Base-by-base conservation (phyloP, 2,329 filamentous ascomycete genomes). In the Helotiales sp. region DNA sequence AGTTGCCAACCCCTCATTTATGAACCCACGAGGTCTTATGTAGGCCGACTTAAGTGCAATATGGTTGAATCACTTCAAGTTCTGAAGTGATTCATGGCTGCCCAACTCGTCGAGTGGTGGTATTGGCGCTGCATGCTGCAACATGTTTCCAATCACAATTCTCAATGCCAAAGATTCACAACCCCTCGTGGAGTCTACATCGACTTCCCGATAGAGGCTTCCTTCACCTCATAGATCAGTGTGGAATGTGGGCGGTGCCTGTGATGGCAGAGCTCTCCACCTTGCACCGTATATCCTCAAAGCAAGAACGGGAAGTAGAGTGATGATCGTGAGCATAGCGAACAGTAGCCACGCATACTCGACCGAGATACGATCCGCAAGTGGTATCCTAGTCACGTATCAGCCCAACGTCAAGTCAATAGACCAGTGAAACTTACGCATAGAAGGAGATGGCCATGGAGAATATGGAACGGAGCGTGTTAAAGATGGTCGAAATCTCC, bases 391-490 rank as follows among this genome's bases (percentile, higher is more conserved):
- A 69, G n/a, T 59, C 1, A 61, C 63, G 29, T 47, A 4, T 46
- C n/a, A 19, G n/a, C 10, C 27, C n/a, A 24, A 24, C 1, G 5
- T 13, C 22, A 13, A 40, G 15, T 19, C 7, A 10, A 13, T n/a
- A 6, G 17, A 27, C 25, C 17, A 29, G 5, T 4, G n/a, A 1
- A 29, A 19, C 44, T 5, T 40, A 63, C 53, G 66, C 69, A 40
- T 74, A 73, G 59, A 74, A 74, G 3, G 67, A 69, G 17, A 73
- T 63, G 7, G 67, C 65, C 47, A 71, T 70, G 15, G 64, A 67
- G 58, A 74, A 74, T 7, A 70, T 66, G 51, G 67, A 67, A 2
- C 73, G 69, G 46, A 70, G 65, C 22, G 71, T 64, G 53, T 73
- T 72, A 40, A 75, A 64, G 6, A 74, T 48, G 6, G 65, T 69